Conservation (phyloP, 495 filamentous ascomycete species). For the Penicillium lividum region DNA sequence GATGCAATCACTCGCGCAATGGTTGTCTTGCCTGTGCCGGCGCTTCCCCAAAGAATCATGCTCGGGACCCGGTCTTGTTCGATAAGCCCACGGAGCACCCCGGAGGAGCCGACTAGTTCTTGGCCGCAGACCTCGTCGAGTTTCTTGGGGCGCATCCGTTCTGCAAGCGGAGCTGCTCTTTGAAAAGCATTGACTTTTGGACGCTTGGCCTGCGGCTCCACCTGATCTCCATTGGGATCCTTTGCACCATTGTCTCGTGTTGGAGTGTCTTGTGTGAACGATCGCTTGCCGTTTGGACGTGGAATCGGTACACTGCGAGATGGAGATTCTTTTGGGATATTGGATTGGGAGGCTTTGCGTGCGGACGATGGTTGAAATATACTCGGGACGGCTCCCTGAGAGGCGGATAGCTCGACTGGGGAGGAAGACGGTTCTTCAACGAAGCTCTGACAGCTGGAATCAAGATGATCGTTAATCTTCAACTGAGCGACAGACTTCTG, state of each 20-base stretch:
- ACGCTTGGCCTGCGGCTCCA: constrained; percentile 53
- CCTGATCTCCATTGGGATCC: constrained; percentile 17
- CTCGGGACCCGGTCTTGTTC: constrained; percentile 84
- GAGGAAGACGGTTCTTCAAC: constrained; percentile 47
- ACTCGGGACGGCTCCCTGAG: constrained; percentile 59
- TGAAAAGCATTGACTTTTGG: constrained; percentile 62
- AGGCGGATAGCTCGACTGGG: constrained; percentile 39
- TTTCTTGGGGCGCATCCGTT: constrained; percentile 84
- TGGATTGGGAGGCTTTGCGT: constrained; percentile 37
- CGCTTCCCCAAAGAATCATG: constrained; percentile 93
- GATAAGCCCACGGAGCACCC: constrained; percentile 86
- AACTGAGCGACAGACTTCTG: constrained; percentile 67
- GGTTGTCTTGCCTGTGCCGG: constrained; percentile 95
- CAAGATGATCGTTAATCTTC: constrained; percentile 90
- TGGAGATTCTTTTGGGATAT: constrained; percentile 21
- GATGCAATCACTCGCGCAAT: constrained; percentile 93
- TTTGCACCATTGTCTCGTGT: constrained; percentile 22
- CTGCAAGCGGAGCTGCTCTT: constrained; percentile 80
- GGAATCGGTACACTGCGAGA: constrained; percentile 27
- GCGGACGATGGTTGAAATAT: constrained; percentile 78
- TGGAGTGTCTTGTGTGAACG: constrained; percentile 29
- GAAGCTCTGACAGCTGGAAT: constrained; percentile 73
- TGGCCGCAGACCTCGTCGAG: constrained; percentile 90
- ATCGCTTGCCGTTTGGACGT: constrained; percentile 40
- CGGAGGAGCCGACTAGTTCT: constrained; percentile 81